Base-by-base conservation (phyloP, 1,284 basidiomycete species). In the Termitomyces sp. region DNA sequence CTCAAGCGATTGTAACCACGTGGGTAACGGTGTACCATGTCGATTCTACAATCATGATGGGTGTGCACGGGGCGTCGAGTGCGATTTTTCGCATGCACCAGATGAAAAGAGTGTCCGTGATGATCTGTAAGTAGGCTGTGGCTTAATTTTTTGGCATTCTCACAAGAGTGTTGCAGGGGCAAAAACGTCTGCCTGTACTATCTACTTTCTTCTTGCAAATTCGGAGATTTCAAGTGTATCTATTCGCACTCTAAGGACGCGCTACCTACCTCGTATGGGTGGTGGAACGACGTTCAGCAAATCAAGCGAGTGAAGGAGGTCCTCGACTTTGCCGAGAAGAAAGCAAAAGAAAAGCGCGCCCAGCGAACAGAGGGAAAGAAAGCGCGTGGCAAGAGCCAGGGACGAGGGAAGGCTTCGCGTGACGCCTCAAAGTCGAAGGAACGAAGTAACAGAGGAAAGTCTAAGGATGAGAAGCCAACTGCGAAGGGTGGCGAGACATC, bases 21-120 rank as follows among this genome's bases (percentile, higher is more conserved):
- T 65, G 1, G 81, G 80, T 1, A 79, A 77, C 50, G 69, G 72
- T 1, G 70, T 74, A 5, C 73, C 79, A 0, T 82, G 80, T 62
- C 67, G 72, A 39, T 76, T 73, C 61, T 77, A 81, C 60, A 81
- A 83, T 54, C 76, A 72, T 52, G 64, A 66, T 24, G 75, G 76
- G 0, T 78, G 77, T 57, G 64, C 53, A 7, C 68, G 70, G 6
- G 75, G 76, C 1, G 46, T 19, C 0, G 52, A 58, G 1, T 82
- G 80, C 56, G 54, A 53, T 7, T 80, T 66, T 60, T 75, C 71
- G 18, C 80, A 83, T 64, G 75, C 76, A 1, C 77, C 76, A 0
- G 79, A 82, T 58, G 58, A 68, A 33, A 74, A 72, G 62, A 81
- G 80, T 56, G 68, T 79, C 3, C 68, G 76, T 10, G 78, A 83